A percentile compares a stretch with the other conserved stretches of the same genome.
Evolutionary conservation across 371 early-diverging fungal genomes (phyloP).

Genomic region (Apophysomyces elegans): DNA sequence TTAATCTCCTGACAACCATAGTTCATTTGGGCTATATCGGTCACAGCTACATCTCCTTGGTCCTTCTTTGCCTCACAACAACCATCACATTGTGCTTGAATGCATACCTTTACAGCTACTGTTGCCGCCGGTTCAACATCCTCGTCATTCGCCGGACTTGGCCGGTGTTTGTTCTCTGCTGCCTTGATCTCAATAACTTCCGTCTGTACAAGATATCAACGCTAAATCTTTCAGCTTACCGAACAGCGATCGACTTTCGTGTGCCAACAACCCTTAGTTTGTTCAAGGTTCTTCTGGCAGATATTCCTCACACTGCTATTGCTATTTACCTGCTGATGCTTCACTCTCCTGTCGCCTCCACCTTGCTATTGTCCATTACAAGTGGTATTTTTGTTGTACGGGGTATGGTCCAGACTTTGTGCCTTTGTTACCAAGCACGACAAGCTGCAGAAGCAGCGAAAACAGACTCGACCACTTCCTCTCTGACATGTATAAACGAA

Average conservation of each 20-base stretch:
- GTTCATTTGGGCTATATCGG: conserved; percentile 13
- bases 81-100: conserved; percentile 3
- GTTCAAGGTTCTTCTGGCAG: conserved; percentile 17
- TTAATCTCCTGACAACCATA: conserved; percentile 17
- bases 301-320: conserved; percentile 14
- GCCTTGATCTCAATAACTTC: conserved; percentile 20
- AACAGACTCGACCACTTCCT: background rate
- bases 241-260: conserved; percentile 15
- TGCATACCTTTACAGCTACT: conserved; percentile 12
- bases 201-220: conserved; percentile 14
- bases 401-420: background rate
- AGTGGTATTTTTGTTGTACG: conserved; percentile 14
- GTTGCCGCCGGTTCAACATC: conserved; percentile 20
- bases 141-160: conserved; percentile 20
- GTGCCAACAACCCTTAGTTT: conserved; percentile 12
- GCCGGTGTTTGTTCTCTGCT: conserved; percentile 18
- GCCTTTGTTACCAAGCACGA: conserved; percentile 8
- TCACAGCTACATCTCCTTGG: background rate
- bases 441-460: background rate
- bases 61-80: conserved; percentile 6
- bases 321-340: conserved; percentile 17
- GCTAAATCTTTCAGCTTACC: conserved; percentile 17
- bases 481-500: too few relatives aligned
- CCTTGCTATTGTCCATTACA: conserved; percentile 15
- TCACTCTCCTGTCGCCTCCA: conserved; percentile 18